phyloP scores from a whole-genome alignment of 2,329 filamentous ascomycete genomes.

The Cladosporium sp. region DNA sequence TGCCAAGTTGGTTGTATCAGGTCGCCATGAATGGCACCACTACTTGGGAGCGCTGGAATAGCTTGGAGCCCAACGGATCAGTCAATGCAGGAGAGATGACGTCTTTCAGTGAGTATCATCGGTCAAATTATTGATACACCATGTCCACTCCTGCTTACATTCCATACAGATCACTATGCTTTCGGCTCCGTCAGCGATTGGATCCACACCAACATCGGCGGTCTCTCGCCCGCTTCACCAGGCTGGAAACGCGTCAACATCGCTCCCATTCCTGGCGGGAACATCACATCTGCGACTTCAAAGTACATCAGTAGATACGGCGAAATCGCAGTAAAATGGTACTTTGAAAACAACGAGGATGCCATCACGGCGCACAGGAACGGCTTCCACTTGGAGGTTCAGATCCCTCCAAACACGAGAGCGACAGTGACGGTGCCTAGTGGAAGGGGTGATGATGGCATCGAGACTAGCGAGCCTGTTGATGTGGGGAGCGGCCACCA shows the following conservation, averaged over 20 bases:
- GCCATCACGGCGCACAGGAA: constrained; percentile 3
- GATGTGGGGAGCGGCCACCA: background rate
- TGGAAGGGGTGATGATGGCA: background rate
- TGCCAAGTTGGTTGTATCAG: constrained; percentile 48
- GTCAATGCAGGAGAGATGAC: constrained; percentile 48
- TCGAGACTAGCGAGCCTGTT: background rate
- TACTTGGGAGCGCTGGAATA: constrained; percentile 52
- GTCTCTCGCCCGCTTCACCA: background rate
- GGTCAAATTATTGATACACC: constrained; percentile 17
- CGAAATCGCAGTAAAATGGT: background rate
- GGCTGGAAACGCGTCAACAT: constrained; percentile 4
- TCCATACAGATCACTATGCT: constrained; percentile 40
- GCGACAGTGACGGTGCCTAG: background rate
- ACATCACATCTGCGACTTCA: background rate
- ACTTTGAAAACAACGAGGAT: constrained; percentile 1
- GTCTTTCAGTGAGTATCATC: constrained; percentile 33
- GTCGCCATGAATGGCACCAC: constrained; percentile 46
- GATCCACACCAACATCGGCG: constrained; percentile 33
- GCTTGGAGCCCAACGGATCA: constrained; percentile 40
- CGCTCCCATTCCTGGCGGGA: background rate
- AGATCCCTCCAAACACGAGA: background rate
- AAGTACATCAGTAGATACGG: constrained; percentile 1
- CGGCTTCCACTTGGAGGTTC: constrained; percentile 1
- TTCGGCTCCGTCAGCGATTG: constrained; percentile 48
- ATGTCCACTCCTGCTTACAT: background rate